These are phyloP conservation scores for Penicillium ochrochloron DNA, from an alignment of 495 filamentous ascomycete genomes.

Conservation along the genomic window DNA sequence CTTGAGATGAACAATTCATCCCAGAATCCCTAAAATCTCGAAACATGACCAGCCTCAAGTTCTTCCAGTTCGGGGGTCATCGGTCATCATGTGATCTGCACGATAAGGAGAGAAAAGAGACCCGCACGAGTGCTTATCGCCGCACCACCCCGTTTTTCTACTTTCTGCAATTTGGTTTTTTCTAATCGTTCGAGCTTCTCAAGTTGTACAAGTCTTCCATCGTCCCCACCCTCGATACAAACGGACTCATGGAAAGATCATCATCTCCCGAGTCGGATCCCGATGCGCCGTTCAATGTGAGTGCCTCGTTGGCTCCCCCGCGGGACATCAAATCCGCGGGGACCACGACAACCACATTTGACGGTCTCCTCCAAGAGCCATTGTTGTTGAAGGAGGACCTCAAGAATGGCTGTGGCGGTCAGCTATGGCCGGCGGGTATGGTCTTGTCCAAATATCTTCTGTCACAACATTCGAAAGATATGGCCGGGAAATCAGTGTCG, in stretches of 20 bases:
- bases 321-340: slow-evolving; percentile 66
- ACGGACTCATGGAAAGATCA: slow-evolving; percentile 21
- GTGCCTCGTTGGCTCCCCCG: slow-evolving; percentile 69
- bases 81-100: slow-evolving; percentile 7
- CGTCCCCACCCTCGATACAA: too few relatives aligned
- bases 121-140: slow-evolving; percentile 8
- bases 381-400: slow-evolving; percentile 84
- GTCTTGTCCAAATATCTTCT: slow-evolving; percentile 84
- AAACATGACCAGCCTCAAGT: not conserved
- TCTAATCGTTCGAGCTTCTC: not conserved
- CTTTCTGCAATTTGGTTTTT: not conserved
- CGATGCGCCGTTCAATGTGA: slow-evolving; percentile 49
- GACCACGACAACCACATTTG: slow-evolving; percentile 68
- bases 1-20: not conserved
- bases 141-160: slow-evolving; percentile 1
- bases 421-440: slow-evolving; percentile 93
- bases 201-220: not conserved
- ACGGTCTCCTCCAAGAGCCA: slow-evolving; percentile 69
- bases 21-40: not conserved
- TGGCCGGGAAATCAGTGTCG: slow-evolving; percentile 74
- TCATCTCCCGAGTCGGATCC: slow-evolving; percentile 30
- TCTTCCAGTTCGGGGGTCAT: not conserved
- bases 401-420: slow-evolving; percentile 84
- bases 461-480: slow-evolving; percentile 60
- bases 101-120: slow-evolving; percentile 7